Percentiles rank a stretch among this genome's conserved stretches.
phyloP scores from a whole-genome alignment of 768 basidiomycete genomes.

The Tulasnella calospora region DNA sequence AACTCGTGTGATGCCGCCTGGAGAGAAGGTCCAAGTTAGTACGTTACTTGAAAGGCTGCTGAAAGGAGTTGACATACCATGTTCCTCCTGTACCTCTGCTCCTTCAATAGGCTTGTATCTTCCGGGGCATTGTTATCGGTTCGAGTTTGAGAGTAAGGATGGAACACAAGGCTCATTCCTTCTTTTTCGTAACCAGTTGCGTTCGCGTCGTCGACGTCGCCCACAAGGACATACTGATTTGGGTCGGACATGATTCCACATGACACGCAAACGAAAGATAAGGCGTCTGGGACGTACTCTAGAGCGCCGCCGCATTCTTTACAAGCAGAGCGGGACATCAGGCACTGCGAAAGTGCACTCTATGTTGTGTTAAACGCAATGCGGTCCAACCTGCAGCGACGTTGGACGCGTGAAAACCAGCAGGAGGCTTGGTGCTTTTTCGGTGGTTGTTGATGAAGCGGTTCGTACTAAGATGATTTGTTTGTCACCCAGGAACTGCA shows the following conservation, averaged over 20 bases:
- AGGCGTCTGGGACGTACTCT: conserved; percentile 25
- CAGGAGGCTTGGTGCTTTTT: background rate
- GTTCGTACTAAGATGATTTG: conserved; percentile 1
- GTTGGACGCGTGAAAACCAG: background rate
- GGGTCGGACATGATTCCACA: conserved; percentile 25
- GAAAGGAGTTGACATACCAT: background rate
- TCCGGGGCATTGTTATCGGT: background rate
- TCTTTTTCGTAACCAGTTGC: conserved; percentile 5
- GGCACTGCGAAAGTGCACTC: background rate
- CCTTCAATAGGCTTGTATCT: conserved; percentile 14
- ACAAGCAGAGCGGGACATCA: conserved; percentile 15
- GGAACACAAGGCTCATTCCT: conserved; percentile 6
- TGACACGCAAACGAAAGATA: conserved; percentile 23
- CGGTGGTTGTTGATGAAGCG: conserved; percentile 20
- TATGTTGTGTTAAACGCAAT: background rate
- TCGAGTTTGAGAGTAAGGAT: background rate
- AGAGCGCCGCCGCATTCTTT: conserved; percentile 21
- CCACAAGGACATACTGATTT: conserved; percentile 19
- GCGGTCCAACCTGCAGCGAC: background rate
- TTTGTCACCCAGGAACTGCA: background rate
- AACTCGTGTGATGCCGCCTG: conserved; percentile 9
- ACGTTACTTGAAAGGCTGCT: background rate
- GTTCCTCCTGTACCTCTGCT: conserved; percentile 16
- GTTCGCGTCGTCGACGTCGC: conserved; percentile 15
- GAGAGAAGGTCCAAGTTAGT: background rate